These are phyloP conservation scores for Chloroidium sp. DNA, from an alignment of 163 green algal genomes.

Conservation along the genomic window DNA sequence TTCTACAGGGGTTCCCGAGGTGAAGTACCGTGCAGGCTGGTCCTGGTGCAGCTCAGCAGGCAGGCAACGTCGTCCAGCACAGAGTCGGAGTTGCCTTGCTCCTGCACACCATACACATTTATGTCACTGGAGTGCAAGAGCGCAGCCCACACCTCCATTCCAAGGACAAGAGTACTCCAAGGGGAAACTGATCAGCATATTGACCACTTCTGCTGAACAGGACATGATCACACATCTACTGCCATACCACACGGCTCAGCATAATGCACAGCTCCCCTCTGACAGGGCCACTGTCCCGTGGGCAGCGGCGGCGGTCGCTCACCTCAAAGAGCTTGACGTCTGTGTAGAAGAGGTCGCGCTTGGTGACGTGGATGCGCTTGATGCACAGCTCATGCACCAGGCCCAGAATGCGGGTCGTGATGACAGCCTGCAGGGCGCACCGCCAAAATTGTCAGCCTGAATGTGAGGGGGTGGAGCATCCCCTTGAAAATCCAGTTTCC, in stretches of 20 bases:
- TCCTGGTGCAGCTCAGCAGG: conserved; percentile 92
- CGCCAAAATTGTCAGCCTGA: too few species aligned
- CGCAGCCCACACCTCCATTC: too few species aligned
- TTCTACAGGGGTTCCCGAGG: neutral
- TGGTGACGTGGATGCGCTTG: conserved; percentile 94
- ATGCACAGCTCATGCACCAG: conserved; percentile 87
- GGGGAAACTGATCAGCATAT: too few species aligned
- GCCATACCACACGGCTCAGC: too few species aligned
- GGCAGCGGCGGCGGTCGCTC: neutral
- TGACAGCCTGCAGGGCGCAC: conserved; percentile 22
- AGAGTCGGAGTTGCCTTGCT: conserved; percentile 74
- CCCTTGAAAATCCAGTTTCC: too few species aligned
- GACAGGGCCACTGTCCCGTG: too few species aligned
- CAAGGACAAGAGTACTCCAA: too few species aligned
- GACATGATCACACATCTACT: too few species aligned
- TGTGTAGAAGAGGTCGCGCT: conserved; percentile 98
- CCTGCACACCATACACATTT: conserved; percentile 26
- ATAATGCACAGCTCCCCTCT: too few species aligned
- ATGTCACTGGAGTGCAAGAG: too few species aligned
- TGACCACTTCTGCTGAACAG: too few species aligned
- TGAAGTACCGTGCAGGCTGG: conserved; percentile 66
- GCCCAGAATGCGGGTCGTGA: conserved; percentile 78
- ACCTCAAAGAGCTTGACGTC: conserved; percentile 93
- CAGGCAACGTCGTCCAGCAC: conserved; percentile 92
- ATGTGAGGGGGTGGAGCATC: too few species aligned